Evolutionary conservation across 2,329 filamentous ascomycete species (phyloP), one percentile per base, ranked within the genome.

Genomic region (Endocalyx cinctus): DNA sequence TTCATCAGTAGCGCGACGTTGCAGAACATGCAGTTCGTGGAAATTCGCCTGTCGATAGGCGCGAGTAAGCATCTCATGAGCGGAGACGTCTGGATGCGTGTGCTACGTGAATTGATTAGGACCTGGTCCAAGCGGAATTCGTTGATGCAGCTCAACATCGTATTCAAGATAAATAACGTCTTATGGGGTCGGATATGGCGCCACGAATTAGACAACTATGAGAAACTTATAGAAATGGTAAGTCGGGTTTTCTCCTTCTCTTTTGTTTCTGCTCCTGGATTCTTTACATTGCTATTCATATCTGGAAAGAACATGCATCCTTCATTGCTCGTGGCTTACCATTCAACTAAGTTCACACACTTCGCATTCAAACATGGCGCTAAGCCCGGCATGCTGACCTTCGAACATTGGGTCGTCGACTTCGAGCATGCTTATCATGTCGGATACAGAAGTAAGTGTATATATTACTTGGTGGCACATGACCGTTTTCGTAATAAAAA

Each of bases 1-100:
- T 55, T 62, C 29, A 48, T 62, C 22, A 38, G 48, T 34, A 43
- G 27, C 16, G n/a, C 25, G 5, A 59, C 59, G 5, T 39, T 63
- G n/a, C 58, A 59, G 34, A 50, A 39, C 25, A 34, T 60, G 10
- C 45, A 42, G 5, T 47, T 48, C 29, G 45, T 58, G 27, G 52
- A 61, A 33, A 37, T 62, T 28, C 52, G 51, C 17, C 34, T 58
- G 15, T 41, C 52, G 6, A 42, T 62, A 8, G 56, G 55, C 18
- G 48, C 57, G 13, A 48, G 47, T 13, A 23, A 22, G 6, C 29
- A 42, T 3, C 44, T 48, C 34, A 45, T 27, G 22, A 46, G 52
- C 39, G 53, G 50, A 5, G 42, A 41, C 18, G 34, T 55, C 12
- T 60, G 57, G 58, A 30, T 35, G 8, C 23, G 22, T 8, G 27